Evolutionary conservation across 495 filamentous ascomycete species (phyloP).

Genomic region (Podospora pseudocomata): DNA sequence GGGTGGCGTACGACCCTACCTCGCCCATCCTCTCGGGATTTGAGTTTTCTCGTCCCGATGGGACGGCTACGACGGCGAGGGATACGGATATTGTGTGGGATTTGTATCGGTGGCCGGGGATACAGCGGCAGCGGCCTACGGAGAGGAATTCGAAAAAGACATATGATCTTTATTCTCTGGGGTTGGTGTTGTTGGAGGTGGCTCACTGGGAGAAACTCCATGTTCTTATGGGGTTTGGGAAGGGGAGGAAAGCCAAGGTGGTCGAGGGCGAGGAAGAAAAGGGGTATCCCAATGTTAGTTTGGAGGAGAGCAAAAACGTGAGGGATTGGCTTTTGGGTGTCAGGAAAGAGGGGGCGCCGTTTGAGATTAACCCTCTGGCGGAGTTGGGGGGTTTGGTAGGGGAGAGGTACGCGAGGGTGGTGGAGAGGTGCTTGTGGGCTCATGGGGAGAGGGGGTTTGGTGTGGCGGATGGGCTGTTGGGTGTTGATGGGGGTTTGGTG

Average conservation of each 20-base stretch:
- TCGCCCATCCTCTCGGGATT: constrained; percentile 27
- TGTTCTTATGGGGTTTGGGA: constrained; percentile 35
- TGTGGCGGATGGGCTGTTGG: constrained; percentile 18
- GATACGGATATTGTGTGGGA: constrained; percentile 32
- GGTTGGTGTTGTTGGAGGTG: constrained; percentile 49
- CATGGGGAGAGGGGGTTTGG: constrained; percentile 33
- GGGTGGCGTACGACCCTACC: constrained; percentile 15
- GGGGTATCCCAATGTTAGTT: constrained; percentile 15
- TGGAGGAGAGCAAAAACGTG: constrained; percentile 25
- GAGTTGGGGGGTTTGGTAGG: constrained; percentile 27
- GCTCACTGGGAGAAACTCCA: constrained; percentile 50
- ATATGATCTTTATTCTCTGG: constrained; percentile 52
- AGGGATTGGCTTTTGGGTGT: constrained; percentile 30
- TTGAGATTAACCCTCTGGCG: constrained; percentile 23
- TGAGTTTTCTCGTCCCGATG: constrained; percentile 31
- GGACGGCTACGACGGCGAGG: constrained; percentile 24
- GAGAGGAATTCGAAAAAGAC: constrained; percentile 41
- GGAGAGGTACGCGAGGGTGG: constrained; percentile 26
- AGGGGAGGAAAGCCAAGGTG: neutral
- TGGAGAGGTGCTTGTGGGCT: constrained; percentile 31
- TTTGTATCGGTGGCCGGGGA: constrained; percentile 31
- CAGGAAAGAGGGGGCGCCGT: constrained; percentile 15
- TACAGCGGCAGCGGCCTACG: constrained; percentile 28
- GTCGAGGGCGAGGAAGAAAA: neutral
- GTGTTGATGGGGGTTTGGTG: constrained; percentile 18